These are phyloP conservation scores for Medicago arabica DNA, from an alignment of 306 rosid species.

Conservation along the genomic window DNA sequence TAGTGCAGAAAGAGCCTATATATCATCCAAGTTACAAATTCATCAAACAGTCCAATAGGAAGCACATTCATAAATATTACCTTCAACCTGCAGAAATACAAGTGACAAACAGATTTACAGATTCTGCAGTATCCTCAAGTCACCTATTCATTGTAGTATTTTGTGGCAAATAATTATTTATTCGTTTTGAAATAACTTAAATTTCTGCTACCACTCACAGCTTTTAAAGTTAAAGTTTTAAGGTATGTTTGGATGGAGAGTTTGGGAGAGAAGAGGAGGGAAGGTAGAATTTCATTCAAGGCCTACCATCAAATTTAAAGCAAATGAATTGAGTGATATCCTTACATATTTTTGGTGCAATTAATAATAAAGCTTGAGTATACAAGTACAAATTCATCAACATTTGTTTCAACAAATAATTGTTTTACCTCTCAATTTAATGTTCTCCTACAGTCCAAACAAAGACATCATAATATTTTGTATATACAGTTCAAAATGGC, in stretches of 20 bases:
- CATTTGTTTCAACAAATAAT: background rate
- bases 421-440: background rate
- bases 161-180: constrained; percentile 9
- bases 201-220: background rate
- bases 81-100: constrained; percentile 17
- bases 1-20: constrained; percentile 2
- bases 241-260: background rate
- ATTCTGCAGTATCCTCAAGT: constrained; percentile 5
- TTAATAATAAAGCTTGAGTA: constrained; percentile 7
- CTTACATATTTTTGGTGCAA: constrained; percentile 5
- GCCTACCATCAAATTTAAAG: constrained; percentile 6
- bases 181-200: background rate
- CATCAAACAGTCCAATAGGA: background rate
- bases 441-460: background rate
- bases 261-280: background rate
- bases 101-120: constrained; percentile 4
- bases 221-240: background rate
- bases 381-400: background rate
- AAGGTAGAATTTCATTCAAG: constrained; percentile 2
- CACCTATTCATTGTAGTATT: background rate
- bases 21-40: background rate
- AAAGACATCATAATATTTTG: too few relatives aligned
- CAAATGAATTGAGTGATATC: constrained; percentile 2
- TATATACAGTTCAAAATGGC: background rate
- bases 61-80: background rate